A percentile compares a stretch with the other conserved stretches of the same genome.
phyloP scores from a whole-genome alignment of 305 asterid species.

The Fraxinus platypoda region DNA sequence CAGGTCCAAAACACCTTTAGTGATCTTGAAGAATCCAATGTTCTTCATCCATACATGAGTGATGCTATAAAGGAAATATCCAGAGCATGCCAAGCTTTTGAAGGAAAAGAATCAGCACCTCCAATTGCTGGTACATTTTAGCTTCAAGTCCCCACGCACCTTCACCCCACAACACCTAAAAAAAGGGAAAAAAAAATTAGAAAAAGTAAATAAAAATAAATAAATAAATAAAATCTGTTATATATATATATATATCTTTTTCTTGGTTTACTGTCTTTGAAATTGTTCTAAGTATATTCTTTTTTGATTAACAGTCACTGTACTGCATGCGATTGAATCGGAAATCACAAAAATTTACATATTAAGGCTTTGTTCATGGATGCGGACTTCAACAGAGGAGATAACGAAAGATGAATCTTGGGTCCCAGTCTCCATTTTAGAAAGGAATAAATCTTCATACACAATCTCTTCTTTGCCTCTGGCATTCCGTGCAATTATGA shows the following conservation, averaged over 20 bases:
- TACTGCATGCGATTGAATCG: slow-evolving; percentile 69
- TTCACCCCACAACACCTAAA: background rate
- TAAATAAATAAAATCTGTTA: background rate
- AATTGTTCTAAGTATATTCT: slow-evolving; percentile 20
- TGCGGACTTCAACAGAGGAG: slow-evolving; percentile 85
- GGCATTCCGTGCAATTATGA: slow-evolving; percentile 75
- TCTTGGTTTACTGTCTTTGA: slow-evolving; percentile 22
- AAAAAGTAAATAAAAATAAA: too few relatives aligned
- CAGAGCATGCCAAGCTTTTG: slow-evolving; percentile 83
- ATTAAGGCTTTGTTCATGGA: slow-evolving; percentile 95
- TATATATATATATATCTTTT: slow-evolving; percentile 1
- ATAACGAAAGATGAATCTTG: slow-evolving; percentile 88
- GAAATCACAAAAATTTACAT: slow-evolving; percentile 83
- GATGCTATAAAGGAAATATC: slow-evolving; percentile 84
- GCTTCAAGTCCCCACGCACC: background rate
- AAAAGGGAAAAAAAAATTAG: background rate
- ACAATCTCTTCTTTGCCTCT: slow-evolving; percentile 87
- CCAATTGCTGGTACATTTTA: slow-evolving; percentile 66
- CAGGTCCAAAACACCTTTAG: slow-evolving; percentile 84
- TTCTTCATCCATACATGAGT: slow-evolving; percentile 77
- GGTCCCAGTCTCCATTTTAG: slow-evolving; percentile 86
- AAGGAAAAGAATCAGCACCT: slow-evolving; percentile 94
- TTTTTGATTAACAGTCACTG: slow-evolving; percentile 56
- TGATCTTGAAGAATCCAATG: slow-evolving; percentile 88
- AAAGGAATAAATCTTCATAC: slow-evolving; percentile 91